Base-by-base conservation (phyloP, 495 filamentous ascomycete species). In the Lasiosphaeria miniovina region DNA sequence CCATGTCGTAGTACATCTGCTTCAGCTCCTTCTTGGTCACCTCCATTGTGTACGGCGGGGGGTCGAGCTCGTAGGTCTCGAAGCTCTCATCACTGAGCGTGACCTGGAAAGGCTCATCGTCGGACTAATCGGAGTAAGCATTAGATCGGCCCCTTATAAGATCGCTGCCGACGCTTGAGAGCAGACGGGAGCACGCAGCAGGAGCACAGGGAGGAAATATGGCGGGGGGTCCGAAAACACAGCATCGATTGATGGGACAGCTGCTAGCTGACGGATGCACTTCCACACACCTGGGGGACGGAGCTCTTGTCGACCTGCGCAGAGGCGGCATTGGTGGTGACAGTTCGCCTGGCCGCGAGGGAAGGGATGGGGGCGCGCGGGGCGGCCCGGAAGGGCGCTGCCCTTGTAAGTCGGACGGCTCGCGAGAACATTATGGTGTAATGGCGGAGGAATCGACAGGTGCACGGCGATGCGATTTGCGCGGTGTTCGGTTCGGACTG, bases 1-100 rank as follows among this genome's bases (percentile, higher is more conserved):
- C 94, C 95, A 98, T 98, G 73, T 98, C 92, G 71, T 86, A 85
- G 82, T 98, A 98, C 88, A 98, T 97, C 84, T 94, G 82, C 87
- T 96, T 96, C 68, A 98, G 80, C 81, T 98, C 89, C 79, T 87
- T 89, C 86, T 98, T 98, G 65, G 94, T 98, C 65, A 91, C 90
- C 64, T 91, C 81, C 67, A 98, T 76, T 55, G 90, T 92, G 80
- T 96, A 96, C 15, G 89, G 79, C 31, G 95, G 95, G 53, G 92
- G 93, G 78, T 98, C 93, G 74, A 98, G 86, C 81, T 97, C 91
- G 80, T 98, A 98, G 60, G 93, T 97, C 84, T 98, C 94, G 82
- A 98, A 98, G 82, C 90, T 92, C 88, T 98, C 93, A 67, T 95
- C 88, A 71, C 90, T 95, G 74, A 98, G 88, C 58, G 84, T 86